A percentile compares a stretch with the other conserved stretches of the same genome.
phyloP scores from a whole-genome alignment of 1,284 basidiomycete genomes.

The Austroboletus niveus region DNA sequence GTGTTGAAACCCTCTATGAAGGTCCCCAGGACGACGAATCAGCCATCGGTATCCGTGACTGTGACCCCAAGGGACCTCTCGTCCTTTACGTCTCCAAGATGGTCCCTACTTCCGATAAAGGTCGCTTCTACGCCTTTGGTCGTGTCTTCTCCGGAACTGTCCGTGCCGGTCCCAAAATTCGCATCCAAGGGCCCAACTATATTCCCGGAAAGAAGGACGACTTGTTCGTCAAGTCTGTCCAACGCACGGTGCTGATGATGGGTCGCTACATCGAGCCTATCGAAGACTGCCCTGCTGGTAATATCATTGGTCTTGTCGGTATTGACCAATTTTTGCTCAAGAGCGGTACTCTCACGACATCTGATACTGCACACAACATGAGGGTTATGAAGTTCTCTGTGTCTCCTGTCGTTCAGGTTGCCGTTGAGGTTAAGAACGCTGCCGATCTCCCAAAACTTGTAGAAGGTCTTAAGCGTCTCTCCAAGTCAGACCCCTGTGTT shows the following conservation, averaged over 20 bases:
- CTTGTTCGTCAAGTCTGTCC: conserved; percentile 96
- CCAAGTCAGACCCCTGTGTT: conserved; percentile 99
- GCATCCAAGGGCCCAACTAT: conserved; percentile 99
- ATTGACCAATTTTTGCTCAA: conserved; percentile 99
- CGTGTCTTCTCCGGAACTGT: conserved; percentile 99
- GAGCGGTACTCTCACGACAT: conserved; percentile 96
- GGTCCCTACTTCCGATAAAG: conserved; percentile 99
- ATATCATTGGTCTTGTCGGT: conserved; percentile 99
- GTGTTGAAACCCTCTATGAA: conserved; percentile 99
- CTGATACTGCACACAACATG: conserved; percentile 99
- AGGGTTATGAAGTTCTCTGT: conserved; percentile 99
- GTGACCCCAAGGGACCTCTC: conserved; percentile 95
- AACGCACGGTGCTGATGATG: conserved; percentile 99
- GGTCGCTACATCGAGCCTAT: conserved; percentile 98
- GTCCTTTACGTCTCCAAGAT: conserved; percentile 99
- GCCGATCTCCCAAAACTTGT: conserved; percentile 99
- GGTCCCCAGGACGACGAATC: conserved; percentile 99
- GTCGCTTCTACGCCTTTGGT: conserved; percentile 99
- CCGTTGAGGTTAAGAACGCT: conserved; percentile 99
- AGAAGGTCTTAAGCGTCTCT: conserved; percentile 99
- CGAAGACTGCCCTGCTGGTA: conserved; percentile 98
- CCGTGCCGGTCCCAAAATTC: conserved; percentile 95
- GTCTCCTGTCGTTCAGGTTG: conserved; percentile 98
- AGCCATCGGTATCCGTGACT: conserved; percentile 98
- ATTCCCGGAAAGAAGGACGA: conserved; percentile 99